Conservation (phyloP, 805 yeast genomes). For the Jamesozyma hellenica region DNA sequence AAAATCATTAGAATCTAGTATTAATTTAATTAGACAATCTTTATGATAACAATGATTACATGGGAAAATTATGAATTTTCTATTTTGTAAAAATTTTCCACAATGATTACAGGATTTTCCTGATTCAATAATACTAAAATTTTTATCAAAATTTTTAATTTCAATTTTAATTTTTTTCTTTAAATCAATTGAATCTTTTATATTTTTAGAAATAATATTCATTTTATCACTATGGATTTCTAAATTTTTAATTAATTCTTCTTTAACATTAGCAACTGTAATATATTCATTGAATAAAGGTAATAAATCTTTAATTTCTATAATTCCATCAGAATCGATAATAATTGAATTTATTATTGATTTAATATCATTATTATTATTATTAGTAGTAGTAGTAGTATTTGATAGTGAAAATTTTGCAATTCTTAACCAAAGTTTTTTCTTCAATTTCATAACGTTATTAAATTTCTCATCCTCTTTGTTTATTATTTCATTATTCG, state of each 20-base stretch:
- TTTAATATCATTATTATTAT: constrained; percentile 24
- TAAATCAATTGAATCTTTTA: constrained; percentile 60
- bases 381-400: not conserved
- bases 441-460: constrained; percentile 36
- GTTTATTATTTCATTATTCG: constrained; percentile 15
- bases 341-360: constrained; percentile 29
- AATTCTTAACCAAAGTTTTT: constrained; percentile 65
- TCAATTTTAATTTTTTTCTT: constrained; percentile 51
- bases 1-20: constrained; percentile 55
- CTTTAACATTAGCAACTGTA: constrained; percentile 71
- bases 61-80: constrained; percentile 74
- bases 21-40: constrained; percentile 65
- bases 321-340: constrained; percentile 37
- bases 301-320: constrained; percentile 69
- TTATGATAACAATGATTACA: constrained; percentile 86
- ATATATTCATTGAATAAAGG: constrained; percentile 80
- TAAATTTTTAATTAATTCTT: constrained; percentile 71
- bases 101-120: constrained; percentile 77
- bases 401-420: constrained; percentile 27
- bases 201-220: constrained; percentile 56
- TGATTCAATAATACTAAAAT: constrained; percentile 63
- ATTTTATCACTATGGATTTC: constrained; percentile 63
- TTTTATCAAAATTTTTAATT: constrained; percentile 41
- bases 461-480: not conserved
- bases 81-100: constrained; percentile 53